phyloP scores from a whole-genome alignment of 805 yeast genomes.

The Starmerella vitae region DNA sequence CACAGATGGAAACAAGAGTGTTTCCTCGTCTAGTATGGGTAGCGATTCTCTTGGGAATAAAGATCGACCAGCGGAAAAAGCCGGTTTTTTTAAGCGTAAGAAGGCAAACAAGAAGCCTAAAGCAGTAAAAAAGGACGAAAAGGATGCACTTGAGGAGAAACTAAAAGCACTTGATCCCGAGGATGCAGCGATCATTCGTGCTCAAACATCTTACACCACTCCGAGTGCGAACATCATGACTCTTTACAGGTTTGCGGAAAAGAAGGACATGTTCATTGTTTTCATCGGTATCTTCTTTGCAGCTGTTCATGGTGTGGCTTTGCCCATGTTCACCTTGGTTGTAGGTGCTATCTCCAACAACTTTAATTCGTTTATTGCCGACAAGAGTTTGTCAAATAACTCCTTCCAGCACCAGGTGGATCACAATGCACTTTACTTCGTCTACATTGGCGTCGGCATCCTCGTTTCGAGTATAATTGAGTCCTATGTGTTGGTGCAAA shows the following conservation, averaged over 20 bases:
- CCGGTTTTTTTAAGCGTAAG: neutral
- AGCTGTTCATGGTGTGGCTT: constrained; percentile 30
- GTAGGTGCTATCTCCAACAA: constrained; percentile 31
- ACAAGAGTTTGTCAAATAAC: constrained; percentile 16
- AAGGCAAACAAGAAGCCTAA: neutral
- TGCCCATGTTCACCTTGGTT: constrained; percentile 32
- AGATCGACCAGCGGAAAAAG: neutral
- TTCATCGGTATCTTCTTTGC: constrained; percentile 26
- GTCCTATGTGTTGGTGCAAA: constrained; percentile 28
- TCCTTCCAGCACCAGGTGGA: constrained; percentile 28
- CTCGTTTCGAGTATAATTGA: constrained; percentile 26
- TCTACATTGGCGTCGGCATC: constrained; percentile 31
- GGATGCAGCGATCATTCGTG: constrained; percentile 26
- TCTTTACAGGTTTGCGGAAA: constrained; percentile 28
- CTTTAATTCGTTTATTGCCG: constrained; percentile 26
- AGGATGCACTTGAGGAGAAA: constrained; percentile 13
- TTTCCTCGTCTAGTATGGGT: neutral
- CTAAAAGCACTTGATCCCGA: constrained; percentile 20
- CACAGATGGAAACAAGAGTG: neutral
- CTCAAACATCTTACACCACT: constrained; percentile 23
- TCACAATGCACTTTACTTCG: constrained; percentile 30
- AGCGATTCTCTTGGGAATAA: neutral
- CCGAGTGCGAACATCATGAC: constrained; percentile 23
- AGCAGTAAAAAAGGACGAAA: neutral
- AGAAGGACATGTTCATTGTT: constrained; percentile 23